Conservation (phyloP, 768 basidiomycete species). For the Artomyces pyxidatus region DNA sequence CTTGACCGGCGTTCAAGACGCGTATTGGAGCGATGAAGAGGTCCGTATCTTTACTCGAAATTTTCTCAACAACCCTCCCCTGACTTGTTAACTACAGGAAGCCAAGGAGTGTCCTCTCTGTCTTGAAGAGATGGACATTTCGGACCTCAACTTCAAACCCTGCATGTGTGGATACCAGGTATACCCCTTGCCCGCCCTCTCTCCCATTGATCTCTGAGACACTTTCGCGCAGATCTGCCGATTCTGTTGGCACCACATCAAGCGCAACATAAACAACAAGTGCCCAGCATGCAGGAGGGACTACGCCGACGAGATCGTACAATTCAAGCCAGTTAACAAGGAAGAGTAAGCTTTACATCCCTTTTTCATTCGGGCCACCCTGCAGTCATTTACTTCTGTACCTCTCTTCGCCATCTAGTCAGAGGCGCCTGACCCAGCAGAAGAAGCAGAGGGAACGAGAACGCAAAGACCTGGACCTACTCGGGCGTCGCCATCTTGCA, state of each 20-base stretch:
- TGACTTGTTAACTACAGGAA: constrained; percentile 46
- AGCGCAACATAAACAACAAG: constrained; percentile 88
- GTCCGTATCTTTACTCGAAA: constrained; percentile 35
- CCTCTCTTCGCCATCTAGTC: no score
- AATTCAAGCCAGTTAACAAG: constrained; percentile 90
- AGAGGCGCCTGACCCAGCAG: constrained; percentile 89
- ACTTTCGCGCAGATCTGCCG: constrained; percentile 74
- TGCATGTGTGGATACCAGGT: constrained; percentile 99
- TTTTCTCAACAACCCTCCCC: not conserved
- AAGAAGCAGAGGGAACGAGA: constrained; percentile 94
- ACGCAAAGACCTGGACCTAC: constrained; percentile 85
- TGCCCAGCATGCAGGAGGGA: constrained; percentile 94
- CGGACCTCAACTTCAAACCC: constrained; percentile 98
- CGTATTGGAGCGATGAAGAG: constrained; percentile 95
- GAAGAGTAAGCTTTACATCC: constrained; percentile 69
- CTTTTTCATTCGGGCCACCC: not conserved
- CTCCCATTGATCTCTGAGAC: constrained; percentile 6
- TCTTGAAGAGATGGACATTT: constrained; percentile 97
- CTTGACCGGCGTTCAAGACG: constrained; percentile 86
- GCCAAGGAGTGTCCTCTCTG: constrained; percentile 97
- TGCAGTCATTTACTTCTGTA: no score
- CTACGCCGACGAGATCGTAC: constrained; percentile 87
- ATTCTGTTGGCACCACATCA: constrained; percentile 99
- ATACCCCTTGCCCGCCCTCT: constrained; percentile 11
- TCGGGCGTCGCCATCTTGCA: constrained; percentile 78